Percentiles rank a stretch among this genome's conserved stretches.
Evolutionary conservation across 73 alveolate species (phyloP).

Genomic region (Paramecium caudatum): DNA sequence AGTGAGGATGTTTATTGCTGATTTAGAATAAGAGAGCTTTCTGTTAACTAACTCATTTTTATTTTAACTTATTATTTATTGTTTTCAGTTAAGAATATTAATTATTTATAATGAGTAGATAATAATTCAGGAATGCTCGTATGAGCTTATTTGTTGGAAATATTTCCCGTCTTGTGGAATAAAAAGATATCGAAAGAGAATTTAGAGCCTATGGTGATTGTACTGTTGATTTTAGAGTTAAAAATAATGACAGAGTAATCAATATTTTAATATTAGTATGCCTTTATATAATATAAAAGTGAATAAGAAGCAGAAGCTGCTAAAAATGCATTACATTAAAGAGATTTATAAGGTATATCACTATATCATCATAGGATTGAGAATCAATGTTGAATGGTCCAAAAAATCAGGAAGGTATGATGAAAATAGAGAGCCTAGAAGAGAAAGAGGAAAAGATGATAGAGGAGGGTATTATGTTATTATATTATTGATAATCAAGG

Average conservation of each 20-base stretch:
- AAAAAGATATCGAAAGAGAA: constrained; percentile 74
- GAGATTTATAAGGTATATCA: constrained; percentile 53
- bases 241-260: constrained; percentile 65
- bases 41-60: constrained; percentile 56
- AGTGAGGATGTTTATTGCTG: not conserved
- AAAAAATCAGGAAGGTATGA: constrained; percentile 64
- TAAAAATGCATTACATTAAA: constrained; percentile 53
- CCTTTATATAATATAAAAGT: constrained; percentile 60
- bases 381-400: constrained; percentile 66
- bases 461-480: not conserved
- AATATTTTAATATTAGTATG: constrained; percentile 30
- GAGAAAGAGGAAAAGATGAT: constrained; percentile 27
- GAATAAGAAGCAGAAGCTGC: constrained; percentile 65
- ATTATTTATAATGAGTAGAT: constrained; percentile 57
- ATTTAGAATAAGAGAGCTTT: constrained; percentile 4
- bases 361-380: constrained; percentile 26
- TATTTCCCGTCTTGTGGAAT: constrained; percentile 71
- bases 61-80: constrained; percentile 30
- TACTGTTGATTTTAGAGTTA: constrained; percentile 77
- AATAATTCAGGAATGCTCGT: constrained; percentile 61
- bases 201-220: constrained; percentile 74
- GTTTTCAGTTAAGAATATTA: constrained; percentile 39
- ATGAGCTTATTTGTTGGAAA: constrained; percentile 77
- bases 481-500: constrained; percentile 6
- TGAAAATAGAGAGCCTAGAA: constrained; percentile 59